Percentiles rank a stretch among this genome's conserved stretches.
Conservation (phyloP, 2,329 filamentous ascomycete species). For the Graphilbum fragrans region DNA sequence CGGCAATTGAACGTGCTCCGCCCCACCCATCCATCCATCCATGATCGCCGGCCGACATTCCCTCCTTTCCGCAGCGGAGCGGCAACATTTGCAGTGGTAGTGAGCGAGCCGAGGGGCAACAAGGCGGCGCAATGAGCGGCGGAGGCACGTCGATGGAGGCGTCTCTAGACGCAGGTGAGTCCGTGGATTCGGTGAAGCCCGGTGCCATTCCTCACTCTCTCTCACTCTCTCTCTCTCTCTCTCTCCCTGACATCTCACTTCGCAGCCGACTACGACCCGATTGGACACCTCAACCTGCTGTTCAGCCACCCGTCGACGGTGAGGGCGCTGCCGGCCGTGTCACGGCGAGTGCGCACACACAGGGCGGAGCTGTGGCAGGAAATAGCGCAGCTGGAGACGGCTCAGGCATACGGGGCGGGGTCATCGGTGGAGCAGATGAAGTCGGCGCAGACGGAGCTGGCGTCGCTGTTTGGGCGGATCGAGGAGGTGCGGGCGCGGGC, state of each 20-base stretch:
- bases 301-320: constrained; percentile 85
- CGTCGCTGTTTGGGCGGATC: constrained; percentile 85
- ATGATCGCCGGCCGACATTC: too few species aligned
- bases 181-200: not conserved
- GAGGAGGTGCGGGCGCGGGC: constrained; percentile 84
- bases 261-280: constrained; percentile 42
- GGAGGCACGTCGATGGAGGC: not conserved
- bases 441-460: constrained; percentile 78
- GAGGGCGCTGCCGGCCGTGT: constrained; percentile 61
- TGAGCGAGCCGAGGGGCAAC: too few species aligned
- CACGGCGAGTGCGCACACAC: constrained; percentile 58
- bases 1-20: too few species aligned
- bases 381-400: constrained; percentile 60
- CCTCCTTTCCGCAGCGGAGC: too few species aligned
- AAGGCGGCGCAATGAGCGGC: too few species aligned
- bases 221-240: too few species aligned
- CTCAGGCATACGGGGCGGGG: constrained; percentile 74
- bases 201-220: too few species aligned
- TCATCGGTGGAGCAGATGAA: constrained; percentile 87
- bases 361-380: constrained; percentile 73
- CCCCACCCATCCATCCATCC: too few species aligned
- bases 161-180: not conserved
- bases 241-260: too few species aligned
- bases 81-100: too few species aligned
- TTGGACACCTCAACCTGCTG: constrained; percentile 84